Base-by-base conservation (phyloP, 2,329 filamentous ascomycete genomes). In the Pseudocercospora musae region DNA sequence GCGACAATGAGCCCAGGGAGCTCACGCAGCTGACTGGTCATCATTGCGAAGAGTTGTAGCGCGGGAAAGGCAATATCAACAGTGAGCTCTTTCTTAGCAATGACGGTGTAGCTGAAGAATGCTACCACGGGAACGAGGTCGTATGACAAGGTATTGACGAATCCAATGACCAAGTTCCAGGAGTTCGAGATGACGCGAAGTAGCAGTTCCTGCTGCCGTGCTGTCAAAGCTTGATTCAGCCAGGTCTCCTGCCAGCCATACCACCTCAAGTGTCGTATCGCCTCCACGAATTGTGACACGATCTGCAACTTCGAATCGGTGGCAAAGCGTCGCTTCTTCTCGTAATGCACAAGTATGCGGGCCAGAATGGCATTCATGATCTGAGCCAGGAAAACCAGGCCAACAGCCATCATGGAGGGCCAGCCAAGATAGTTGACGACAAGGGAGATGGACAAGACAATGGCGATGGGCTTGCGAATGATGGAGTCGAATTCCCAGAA, bases 401-500 rank as follows among this genome's bases (percentile, higher is more conserved):
- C 84, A 46, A 91, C 86, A 0, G 87, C 77, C 20, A 96, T 83
- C 27, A 94, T 81, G 49, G 90, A 92, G 0, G 92, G 84, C 79
- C 89, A 92, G 0, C 92, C 92, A 57, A 96, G 85, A 57, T 96
- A 84, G 63, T 85, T 81, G 86, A 89, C 92, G 7, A 93, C 87
- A 5, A 96, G 82, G 11, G 87, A 78, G 11, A 91, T 83, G 0
- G 91, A 90, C 3, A 96, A 80, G 1, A 92, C 71, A n/a, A 94
- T 83, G 62, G 89, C 89, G 15, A 95, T 76, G 0, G 92, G 92
- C 64, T 89, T 90, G 2, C 88, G 88, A 44, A 96, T 79, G 1
- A 96, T 79, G n/a, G 81, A 81, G 1, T 89, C 84, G 57, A 95
- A 90, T 63, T 96, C 92, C 92, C 92, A 96, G 70, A 96, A 95